Conservation (phyloP, 2,329 filamentous ascomycete species). For the Nigrospora oryzae region DNA sequence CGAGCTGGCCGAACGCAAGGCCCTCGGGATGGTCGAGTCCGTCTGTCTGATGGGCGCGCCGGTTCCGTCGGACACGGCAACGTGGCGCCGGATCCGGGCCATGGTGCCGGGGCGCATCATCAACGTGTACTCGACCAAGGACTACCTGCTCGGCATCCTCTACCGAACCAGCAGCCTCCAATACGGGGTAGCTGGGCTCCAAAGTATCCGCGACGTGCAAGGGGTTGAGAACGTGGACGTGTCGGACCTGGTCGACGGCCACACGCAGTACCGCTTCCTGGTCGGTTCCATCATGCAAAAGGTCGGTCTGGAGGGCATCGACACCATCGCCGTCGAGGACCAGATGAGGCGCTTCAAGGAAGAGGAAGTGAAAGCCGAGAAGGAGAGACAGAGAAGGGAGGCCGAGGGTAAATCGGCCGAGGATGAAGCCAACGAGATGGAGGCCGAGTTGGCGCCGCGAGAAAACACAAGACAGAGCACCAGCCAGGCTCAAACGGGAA, state of each 20-base stretch:
- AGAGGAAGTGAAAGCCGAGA: slow-evolving; percentile 13
- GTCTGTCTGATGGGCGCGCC: slow-evolving; percentile 79
- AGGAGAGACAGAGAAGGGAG: slow-evolving; percentile 1
- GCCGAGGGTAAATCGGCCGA: not conserved
- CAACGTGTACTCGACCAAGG: slow-evolving; percentile 81
- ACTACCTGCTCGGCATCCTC: slow-evolving; percentile 81
- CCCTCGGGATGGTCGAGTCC: slow-evolving; percentile 77
- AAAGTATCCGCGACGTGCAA: slow-evolving; percentile 59
- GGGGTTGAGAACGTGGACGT: slow-evolving; percentile 62
- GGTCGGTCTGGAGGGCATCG: slow-evolving; percentile 61
- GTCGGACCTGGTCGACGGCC: slow-evolving; percentile 58
- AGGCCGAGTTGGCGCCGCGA: not conserved
- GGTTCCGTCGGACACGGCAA: slow-evolving; percentile 58
- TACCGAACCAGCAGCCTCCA: slow-evolving; percentile 81
- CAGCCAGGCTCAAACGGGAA: too few relatives aligned
- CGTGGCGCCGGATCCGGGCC: slow-evolving; percentile 72
- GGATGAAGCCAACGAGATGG: not conserved
- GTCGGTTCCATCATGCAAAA: slow-evolving; percentile 59
- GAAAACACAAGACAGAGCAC: too few relatives aligned
- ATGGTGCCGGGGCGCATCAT: slow-evolving; percentile 76
- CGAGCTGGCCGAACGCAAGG: slow-evolving; percentile 65
- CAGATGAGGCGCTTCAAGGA: slow-evolving; percentile 19
- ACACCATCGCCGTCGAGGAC: slow-evolving; percentile 27
- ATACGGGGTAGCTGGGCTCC: slow-evolving; percentile 75
- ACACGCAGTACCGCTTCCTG: slow-evolving; percentile 63